Evolutionary conservation across 139 green algal species (phyloP).

Genomic region (Volvox reticuliferus): DNA sequence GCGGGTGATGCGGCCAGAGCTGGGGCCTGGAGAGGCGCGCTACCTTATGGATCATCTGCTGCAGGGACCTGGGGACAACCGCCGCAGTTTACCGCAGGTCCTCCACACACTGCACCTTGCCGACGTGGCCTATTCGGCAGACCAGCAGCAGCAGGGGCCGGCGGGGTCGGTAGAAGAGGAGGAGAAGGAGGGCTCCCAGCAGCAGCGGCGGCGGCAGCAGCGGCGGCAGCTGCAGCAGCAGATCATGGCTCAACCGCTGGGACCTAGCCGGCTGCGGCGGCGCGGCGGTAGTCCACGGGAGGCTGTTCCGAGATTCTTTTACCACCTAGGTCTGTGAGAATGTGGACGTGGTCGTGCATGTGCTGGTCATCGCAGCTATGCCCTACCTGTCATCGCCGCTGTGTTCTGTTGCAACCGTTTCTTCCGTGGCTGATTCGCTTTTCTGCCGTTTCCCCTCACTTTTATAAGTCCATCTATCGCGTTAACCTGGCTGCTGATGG

Average conservation of each 20-base stretch:
- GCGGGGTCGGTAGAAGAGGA: not conserved
- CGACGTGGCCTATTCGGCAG: conserved; percentile 23
- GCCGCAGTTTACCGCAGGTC: conserved; percentile 38
- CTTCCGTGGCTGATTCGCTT: not conserved
- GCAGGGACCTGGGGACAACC: conserved; percentile 40
- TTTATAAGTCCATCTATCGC: too few species aligned
- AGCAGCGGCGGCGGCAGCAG: not conserved
- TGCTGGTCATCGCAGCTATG: too few species aligned
- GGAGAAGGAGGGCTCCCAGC: not conserved
- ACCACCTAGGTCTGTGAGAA: conserved; percentile 18
- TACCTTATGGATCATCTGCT: conserved; percentile 43
- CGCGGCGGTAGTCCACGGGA: conserved; percentile 15
- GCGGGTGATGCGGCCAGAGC: conserved; percentile 44
- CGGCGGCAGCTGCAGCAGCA: not conserved
- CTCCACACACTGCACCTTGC: conserved; percentile 41
- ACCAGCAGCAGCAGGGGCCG: conserved; percentile 8
- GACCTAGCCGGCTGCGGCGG: conserved; percentile 2
- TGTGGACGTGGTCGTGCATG: not conserved
- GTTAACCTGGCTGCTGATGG: not conserved
- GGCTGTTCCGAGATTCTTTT: conserved; percentile 42
- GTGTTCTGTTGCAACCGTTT: not conserved
- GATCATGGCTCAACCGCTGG: not conserved
- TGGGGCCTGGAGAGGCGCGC: conserved; percentile 25
- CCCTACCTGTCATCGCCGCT: not conserved
- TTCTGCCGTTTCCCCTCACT: too few species aligned